Evolutionary conservation across 306 rosid genomes (phyloP).

Genomic region (Luffa aegyptiaca): DNA sequence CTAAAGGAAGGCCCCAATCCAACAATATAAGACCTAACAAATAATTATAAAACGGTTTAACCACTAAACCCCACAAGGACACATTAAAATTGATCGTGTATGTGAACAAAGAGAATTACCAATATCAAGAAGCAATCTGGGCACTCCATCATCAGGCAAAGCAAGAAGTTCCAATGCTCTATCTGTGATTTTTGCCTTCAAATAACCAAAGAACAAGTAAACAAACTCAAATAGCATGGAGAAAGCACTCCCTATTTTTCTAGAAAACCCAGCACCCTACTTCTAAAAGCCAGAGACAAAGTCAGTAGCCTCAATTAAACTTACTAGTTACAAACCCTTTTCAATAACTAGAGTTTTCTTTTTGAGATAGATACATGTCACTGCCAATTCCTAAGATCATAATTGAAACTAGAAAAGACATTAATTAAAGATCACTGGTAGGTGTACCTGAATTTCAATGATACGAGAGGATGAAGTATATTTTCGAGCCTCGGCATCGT

Average conservation of each 20-base stretch:
- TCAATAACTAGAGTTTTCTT: not conserved
- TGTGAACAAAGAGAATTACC: constrained; percentile 29
- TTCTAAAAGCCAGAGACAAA: not conserved
- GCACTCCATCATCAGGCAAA: constrained; percentile 62
- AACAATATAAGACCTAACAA: too few relatives aligned
- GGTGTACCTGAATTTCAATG: constrained; percentile 59
- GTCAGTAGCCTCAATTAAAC: not conserved
- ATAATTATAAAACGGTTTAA: too few relatives aligned
- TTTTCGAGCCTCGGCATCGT: constrained; percentile 71
- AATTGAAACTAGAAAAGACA: not conserved
- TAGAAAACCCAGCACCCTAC: not conserved
- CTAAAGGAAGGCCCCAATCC: too few relatives aligned
- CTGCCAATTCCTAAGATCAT: not conserved
- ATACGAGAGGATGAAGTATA: constrained; percentile 88
- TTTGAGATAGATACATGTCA: not conserved
- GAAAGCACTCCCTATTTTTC: not conserved
- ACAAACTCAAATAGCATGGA: not conserved
- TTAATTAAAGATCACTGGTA: not conserved
- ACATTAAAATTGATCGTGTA: too few relatives aligned
- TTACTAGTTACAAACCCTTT: not conserved
- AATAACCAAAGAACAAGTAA: not conserved
- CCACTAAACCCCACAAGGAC: too few relatives aligned
- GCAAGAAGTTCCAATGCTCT: constrained; percentile 84
- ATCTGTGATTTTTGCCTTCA: constrained; percentile 46
- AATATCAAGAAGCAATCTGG: constrained; percentile 74